Evolutionary conservation across 2,329 filamentous ascomycete species (phyloP).

Genomic region (Cordyceps cateniannulata): DNA sequence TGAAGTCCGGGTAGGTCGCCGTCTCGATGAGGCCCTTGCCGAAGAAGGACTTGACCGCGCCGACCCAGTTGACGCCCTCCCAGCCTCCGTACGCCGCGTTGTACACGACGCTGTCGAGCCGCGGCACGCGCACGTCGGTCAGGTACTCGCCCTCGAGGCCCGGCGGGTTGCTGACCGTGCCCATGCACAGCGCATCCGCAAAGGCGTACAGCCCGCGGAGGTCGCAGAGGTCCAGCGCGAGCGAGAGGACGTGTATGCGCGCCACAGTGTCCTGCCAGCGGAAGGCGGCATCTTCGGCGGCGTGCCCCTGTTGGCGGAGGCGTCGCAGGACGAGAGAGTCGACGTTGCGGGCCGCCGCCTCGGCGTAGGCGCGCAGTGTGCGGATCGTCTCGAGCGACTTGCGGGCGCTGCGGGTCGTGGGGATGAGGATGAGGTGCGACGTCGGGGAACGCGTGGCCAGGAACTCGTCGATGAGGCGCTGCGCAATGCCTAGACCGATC

Average conservation of each 20-base stretch:
- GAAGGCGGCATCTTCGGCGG: conserved; percentile 18
- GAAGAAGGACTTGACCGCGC: conserved; percentile 47
- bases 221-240: conserved; percentile 56
- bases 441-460: conserved; percentile 59
- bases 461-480: conserved; percentile 86
- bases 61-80: conserved; percentile 66
- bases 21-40: conserved; percentile 57
- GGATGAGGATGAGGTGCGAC: conserved; percentile 70
- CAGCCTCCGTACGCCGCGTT: conserved; percentile 89
- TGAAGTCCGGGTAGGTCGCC: conserved; percentile 73
- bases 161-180: conserved; percentile 40
- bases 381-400: conserved; percentile 71
- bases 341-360: conserved; percentile 31
- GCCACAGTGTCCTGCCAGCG: conserved; percentile 34
- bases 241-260: conserved; percentile 52
- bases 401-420: conserved; percentile 68
- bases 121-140: conserved; percentile 49
- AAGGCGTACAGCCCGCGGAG: conserved; percentile 43
- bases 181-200: conserved; percentile 39
- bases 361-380: conserved; percentile 54
- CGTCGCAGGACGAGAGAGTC: conserved; percentile 32
- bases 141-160: conserved; percentile 31
- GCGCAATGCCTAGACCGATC: conserved; percentile 76
- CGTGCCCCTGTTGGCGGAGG: too few species aligned
- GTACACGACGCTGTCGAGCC: conserved; percentile 71